Evolutionary conservation across 192 early-diverging fungal species (phyloP).

Genomic region (Pilobolus umbonatus): DNA sequence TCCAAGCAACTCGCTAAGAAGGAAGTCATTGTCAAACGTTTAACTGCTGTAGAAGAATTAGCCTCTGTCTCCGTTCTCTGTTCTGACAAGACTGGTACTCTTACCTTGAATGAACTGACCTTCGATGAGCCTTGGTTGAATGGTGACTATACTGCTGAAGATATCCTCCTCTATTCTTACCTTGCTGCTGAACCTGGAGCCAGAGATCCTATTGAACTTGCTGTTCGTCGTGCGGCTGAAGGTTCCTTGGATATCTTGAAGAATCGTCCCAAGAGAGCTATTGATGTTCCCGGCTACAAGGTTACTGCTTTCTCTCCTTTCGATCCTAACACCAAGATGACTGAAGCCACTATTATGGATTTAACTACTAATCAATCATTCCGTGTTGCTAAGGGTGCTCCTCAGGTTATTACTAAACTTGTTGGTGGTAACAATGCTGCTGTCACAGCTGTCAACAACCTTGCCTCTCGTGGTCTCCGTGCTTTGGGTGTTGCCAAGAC

Average conservation of each 20-base stretch:
- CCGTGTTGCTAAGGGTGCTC: constrained; percentile 82
- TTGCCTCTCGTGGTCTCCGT: constrained; percentile 80
- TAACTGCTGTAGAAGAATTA: constrained; percentile 92
- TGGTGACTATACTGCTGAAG: constrained; percentile 60
- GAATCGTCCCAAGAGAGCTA: constrained; percentile 34
- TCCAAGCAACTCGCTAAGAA: constrained; percentile 86
- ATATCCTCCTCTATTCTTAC: constrained; percentile 80
- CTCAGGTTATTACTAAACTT: constrained; percentile 76
- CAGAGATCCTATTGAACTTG: constrained; percentile 86
- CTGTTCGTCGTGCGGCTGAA: constrained; percentile 83
- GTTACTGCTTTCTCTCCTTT: constrained; percentile 89
- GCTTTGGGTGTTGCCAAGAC: constrained; percentile 92
- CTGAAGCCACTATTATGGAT: constrained; percentile 81
- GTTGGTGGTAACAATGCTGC: constrained; percentile 69
- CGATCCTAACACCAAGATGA: constrained; percentile 91
- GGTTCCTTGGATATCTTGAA: constrained; percentile 62
- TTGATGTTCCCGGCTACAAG: constrained; percentile 84
- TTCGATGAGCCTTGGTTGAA: constrained; percentile 86
- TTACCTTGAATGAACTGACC: constrained; percentile 89
- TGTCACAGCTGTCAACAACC: constrained; percentile 62
- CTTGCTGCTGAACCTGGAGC: constrained; percentile 86
- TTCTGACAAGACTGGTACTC: constrained; percentile 86
- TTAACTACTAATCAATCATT: constrained; percentile 71
- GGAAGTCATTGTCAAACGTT: constrained; percentile 93
- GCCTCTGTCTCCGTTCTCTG: constrained; percentile 87